Conservation (phyloP, 805 yeast species). For the Kuraishia piskuri region DNA sequence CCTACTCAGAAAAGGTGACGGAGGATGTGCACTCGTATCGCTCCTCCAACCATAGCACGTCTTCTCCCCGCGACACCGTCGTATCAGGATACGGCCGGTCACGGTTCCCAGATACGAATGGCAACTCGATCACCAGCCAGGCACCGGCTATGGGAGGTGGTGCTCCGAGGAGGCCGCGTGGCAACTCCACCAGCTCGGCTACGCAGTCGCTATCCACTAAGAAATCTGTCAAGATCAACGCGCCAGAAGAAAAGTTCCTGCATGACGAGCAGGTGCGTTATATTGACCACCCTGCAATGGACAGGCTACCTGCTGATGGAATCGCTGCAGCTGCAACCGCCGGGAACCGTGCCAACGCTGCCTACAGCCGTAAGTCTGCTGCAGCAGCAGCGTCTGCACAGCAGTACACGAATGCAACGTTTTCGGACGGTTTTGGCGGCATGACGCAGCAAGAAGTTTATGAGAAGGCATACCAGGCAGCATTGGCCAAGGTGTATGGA, state of each 20-base stretch:
- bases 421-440: not conserved
- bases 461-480: slow-evolving; percentile 44
- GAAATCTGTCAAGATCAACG: slow-evolving; percentile 16
- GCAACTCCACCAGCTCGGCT: not conserved
- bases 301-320: not conserved
- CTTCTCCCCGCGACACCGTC: not conserved
- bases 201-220: not conserved
- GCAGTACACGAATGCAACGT: not conserved
- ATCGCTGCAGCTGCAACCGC: not conserved
- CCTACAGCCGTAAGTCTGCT: not conserved
- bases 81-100: not conserved
- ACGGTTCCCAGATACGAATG: not conserved
- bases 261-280: not conserved
- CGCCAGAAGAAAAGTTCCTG: slow-evolving; percentile 2
- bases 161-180: not conserved
- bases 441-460: slow-evolving; percentile 43
- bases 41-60: not conserved
- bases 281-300: not conserved
- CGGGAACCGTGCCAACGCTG: not conserved
- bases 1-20: slow-evolving; percentile 13
- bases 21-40: slow-evolving; percentile 13
- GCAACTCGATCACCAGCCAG: not conserved
- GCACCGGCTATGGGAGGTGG: not conserved
- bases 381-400: not conserved
- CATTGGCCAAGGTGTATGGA: slow-evolving; percentile 50